Conservation (phyloP, 306 rosid species). For the Psophocarpus tetragonolobus region DNA sequence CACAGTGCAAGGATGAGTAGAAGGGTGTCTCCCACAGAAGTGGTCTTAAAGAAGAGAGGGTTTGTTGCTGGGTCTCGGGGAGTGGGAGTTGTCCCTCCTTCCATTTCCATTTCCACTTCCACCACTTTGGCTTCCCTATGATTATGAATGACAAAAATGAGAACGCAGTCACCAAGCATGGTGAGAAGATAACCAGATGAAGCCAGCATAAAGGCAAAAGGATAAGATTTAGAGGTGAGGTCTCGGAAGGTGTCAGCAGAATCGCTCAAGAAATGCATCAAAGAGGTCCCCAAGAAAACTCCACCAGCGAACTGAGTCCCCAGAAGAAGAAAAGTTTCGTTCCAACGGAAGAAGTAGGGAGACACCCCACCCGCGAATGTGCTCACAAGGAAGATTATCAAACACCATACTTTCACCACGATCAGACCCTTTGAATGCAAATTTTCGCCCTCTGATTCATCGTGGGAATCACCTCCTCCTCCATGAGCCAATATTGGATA, state of each 20-base stretch:
- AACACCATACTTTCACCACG: conserved; percentile 72
- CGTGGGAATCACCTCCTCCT: conserved; percentile 25
- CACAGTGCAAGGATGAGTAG: conserved; percentile 76
- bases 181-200: conserved; percentile 64
- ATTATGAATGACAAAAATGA: conserved; percentile 35
- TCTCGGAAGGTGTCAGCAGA: conserved; percentile 43
- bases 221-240: conserved; percentile 63
- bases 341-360: conserved; percentile 67
- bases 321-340: conserved; percentile 64
- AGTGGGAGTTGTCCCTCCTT: conserved; percentile 46
- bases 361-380: conserved; percentile 71
- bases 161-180: conserved; percentile 64
- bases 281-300: conserved; percentile 69
- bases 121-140: conserved; percentile 46
- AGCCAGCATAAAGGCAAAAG: conserved; percentile 80
- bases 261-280: conserved; percentile 84
- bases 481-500: conserved; percentile 51
- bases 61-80: conserved; percentile 16
- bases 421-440: conserved; percentile 50
- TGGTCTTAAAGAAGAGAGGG: conserved; percentile 49
- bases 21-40: conserved; percentile 63
- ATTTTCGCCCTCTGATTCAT: background rate
- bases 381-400: conserved; percentile 56
- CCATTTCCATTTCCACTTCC: conserved; percentile 56
- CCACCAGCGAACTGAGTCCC: conserved; percentile 83